Evolutionary conservation across 2,329 filamentous ascomycete species (phyloP).

Genomic region (Colletotrichum eremochloae): DNA sequence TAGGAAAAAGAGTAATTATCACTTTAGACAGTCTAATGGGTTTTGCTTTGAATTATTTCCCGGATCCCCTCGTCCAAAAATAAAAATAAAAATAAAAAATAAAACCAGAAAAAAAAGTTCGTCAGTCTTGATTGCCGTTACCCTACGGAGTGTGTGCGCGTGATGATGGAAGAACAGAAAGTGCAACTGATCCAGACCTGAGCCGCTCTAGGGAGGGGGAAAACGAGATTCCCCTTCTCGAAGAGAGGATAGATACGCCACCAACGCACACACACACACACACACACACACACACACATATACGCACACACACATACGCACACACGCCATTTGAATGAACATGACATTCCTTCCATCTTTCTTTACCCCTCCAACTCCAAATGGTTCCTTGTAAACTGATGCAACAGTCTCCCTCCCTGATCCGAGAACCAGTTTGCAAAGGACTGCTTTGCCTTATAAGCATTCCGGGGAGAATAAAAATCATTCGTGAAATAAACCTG

Average conservation of each 20-base stretch:
- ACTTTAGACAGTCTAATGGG: background rate
- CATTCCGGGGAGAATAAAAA: conserved; percentile 4
- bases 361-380: conserved; percentile 29
- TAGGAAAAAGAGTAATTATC: background rate
- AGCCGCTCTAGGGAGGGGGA: background rate
- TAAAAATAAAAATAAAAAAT: no score
- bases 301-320: background rate
- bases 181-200: background rate
- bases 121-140: conserved; percentile 3
- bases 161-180: background rate
- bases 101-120: background rate
- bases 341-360: conserved; percentile 23
- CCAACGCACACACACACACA: background rate
- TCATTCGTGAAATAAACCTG: conserved; percentile 11
- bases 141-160: background rate
- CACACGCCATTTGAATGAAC: background rate
- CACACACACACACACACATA: background rate
- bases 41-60: background rate
- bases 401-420: background rate
- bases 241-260: background rate
- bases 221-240: background rate
- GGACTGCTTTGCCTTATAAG: background rate
- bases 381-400: background rate
- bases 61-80: background rate
- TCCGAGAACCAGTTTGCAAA: conserved; percentile 6